phyloP scores from a whole-genome alignment of 805 yeast genomes.

The Ogataea polymorpha region DNA sequence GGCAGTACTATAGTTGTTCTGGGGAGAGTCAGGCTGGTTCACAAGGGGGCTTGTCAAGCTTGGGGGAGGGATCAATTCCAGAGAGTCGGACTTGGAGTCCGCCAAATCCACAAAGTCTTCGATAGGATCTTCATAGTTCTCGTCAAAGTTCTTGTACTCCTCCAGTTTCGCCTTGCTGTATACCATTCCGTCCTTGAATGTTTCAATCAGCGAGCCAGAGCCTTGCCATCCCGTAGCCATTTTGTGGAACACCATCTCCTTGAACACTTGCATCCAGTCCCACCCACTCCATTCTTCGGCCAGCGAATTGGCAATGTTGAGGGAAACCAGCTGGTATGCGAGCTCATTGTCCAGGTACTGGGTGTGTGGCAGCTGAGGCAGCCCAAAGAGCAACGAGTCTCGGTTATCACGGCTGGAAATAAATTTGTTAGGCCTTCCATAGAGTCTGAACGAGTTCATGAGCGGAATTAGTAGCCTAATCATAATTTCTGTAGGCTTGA shows the following conservation, averaged over 20 bases:
- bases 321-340: slow-evolving; percentile 29
- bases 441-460: slow-evolving; percentile 65
- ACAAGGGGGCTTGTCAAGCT: neutral
- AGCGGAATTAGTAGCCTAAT: slow-evolving; percentile 66
- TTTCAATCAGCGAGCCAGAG: slow-evolving; percentile 32
- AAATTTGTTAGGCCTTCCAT: slow-evolving; percentile 70
- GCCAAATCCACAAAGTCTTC: slow-evolving; percentile 28
- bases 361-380: slow-evolving; percentile 71
- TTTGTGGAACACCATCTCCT: slow-evolving; percentile 34
- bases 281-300: slow-evolving; percentile 31
- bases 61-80: slow-evolving; percentile 7
- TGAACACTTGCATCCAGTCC: slow-evolving; percentile 37
- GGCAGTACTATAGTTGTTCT: neutral
- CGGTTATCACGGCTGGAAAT: slow-evolving; percentile 54
- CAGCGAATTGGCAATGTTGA: slow-evolving; percentile 32
- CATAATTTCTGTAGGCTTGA: slow-evolving; percentile 68
- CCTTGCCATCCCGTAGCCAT: slow-evolving; percentile 37
- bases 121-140: slow-evolving; percentile 28
- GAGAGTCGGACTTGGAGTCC: slow-evolving; percentile 3
- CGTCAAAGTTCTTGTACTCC: slow-evolving; percentile 20
- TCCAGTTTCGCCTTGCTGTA: slow-evolving; percentile 27
- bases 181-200: slow-evolving; percentile 30
- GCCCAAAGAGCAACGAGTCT: slow-evolving; percentile 60
- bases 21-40: neutral
- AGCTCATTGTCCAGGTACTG: slow-evolving; percentile 45